These are phyloP conservation scores for Teunomyces stri DNA, from an alignment of 805 yeast species.

Conservation along the genomic window DNA sequence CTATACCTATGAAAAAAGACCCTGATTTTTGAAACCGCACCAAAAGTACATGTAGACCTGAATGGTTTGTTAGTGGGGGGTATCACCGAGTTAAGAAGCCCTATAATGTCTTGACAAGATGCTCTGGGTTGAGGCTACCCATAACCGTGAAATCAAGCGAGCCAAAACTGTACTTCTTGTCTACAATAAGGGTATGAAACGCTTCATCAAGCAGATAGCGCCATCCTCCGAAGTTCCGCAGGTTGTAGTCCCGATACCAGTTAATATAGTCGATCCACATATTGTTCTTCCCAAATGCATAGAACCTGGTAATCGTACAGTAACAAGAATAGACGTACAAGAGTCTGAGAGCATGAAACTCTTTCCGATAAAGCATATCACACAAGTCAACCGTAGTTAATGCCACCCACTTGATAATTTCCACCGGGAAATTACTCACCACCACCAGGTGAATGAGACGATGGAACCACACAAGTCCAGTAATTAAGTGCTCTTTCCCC, in stretches of 20 bases:
- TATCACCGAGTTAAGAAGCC: not conserved
- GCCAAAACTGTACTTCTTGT: not conserved
- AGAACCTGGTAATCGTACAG: constrained; percentile 21
- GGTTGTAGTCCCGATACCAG: constrained; percentile 17
- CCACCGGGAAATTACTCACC: constrained; percentile 24
- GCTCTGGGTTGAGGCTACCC: not conserved
- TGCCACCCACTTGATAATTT: constrained; percentile 28
- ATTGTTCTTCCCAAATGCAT: constrained; percentile 13
- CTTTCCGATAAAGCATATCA: constrained; percentile 17
- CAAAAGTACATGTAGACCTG: too few relatives aligned
- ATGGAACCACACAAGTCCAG: constrained; percentile 13
- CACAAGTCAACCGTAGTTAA: constrained; percentile 14
- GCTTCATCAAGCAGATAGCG: constrained; percentile 10
- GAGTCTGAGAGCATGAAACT: constrained; percentile 25
- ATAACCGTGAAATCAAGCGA: not conserved
- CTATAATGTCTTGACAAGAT: not conserved
- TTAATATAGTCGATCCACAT: constrained; percentile 29
- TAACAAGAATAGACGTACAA: constrained; percentile 21
- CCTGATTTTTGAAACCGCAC: too few relatives aligned
- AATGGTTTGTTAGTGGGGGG: too few relatives aligned
- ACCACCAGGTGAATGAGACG: constrained; percentile 12
- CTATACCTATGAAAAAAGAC: too few relatives aligned
- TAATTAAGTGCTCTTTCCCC: constrained; percentile 4
- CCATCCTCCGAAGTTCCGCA: constrained; percentile 13
- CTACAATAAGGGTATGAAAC: constrained; percentile 5